Evolutionary conservation across 805 yeast genomes (phyloP).

Genomic region (Nakazawaea sp.): DNA sequence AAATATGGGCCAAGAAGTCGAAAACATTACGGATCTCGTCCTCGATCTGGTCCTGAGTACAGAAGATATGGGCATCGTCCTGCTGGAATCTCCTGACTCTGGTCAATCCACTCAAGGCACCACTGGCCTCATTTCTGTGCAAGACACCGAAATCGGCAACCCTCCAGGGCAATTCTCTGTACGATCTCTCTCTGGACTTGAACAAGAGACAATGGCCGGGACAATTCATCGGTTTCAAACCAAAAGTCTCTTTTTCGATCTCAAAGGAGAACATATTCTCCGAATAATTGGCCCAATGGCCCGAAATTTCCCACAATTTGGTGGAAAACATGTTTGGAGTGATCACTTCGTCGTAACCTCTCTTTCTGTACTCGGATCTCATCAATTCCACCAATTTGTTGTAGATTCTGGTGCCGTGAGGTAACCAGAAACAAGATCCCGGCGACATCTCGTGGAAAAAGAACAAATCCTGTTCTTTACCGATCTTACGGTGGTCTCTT

Average conservation of each 20-base stretch:
- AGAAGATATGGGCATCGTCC: conserved; percentile 98
- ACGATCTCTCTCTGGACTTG: conserved; percentile 88
- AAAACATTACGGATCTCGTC: conserved; percentile 76
- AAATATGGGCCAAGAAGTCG: conserved; percentile 77
- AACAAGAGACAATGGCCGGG: conserved; percentile 92
- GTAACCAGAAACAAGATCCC: conserved; percentile 97
- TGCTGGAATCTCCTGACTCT: conserved; percentile 99
- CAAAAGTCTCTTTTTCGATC: conserved; percentile 92
- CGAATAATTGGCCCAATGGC: conserved; percentile 97
- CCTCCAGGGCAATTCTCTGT: conserved; percentile 97
- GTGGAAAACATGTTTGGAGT: conserved; percentile 99
- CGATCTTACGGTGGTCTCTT: conserved; percentile 95
- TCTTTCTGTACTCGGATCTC: conserved; percentile 78
- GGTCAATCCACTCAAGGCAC: conserved; percentile 91
- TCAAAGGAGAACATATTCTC: conserved; percentile 97
- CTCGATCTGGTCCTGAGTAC: conserved; percentile 87
- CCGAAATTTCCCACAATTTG: conserved; percentile 97
- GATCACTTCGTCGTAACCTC: conserved; percentile 97
- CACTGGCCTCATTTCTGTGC: conserved; percentile 94
- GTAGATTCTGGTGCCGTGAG: conserved; percentile 98
- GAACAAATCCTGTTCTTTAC: conserved; percentile 93
- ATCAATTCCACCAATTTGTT: conserved; percentile 75
- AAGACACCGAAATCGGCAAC: conserved; percentile 97
- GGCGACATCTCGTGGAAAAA: conserved; percentile 96
- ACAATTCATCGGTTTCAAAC: conserved; percentile 92